A percentile compares a stretch with the other conserved stretches of the same genome.
These are phyloP conservation scores for Diaporthe sp. DNA, from an alignment of 2,329 filamentous ascomycete species.

Conservation along the genomic window DNA sequence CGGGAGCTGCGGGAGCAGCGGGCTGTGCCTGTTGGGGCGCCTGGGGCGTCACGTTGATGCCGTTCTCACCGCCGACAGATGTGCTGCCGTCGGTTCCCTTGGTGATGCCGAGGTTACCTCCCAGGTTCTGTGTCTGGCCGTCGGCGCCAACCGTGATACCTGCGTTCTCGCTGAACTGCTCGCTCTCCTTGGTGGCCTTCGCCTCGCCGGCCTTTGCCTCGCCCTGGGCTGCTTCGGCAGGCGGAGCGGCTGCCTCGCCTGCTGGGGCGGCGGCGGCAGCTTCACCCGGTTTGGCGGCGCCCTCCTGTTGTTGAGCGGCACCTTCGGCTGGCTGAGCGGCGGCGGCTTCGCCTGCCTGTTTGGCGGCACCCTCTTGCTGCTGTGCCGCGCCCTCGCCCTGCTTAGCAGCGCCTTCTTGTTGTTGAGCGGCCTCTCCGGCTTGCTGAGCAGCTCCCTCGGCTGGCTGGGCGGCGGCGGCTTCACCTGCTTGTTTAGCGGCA, in stretches of 20 bases:
- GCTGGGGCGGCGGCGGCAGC: not conserved
- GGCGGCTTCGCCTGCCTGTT: not conserved
- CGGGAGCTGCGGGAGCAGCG: conserved; percentile 17
- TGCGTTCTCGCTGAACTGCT: conserved; percentile 41
- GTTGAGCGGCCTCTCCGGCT: not conserved
- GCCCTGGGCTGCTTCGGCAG: conserved; percentile 12
- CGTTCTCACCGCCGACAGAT: conserved; percentile 38
- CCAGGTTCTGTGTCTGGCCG: conserved; percentile 36
- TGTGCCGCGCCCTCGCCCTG: not conserved
- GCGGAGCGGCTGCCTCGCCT: not conserved
- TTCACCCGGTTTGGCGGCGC: not conserved
- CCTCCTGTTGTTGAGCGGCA: not conserved
- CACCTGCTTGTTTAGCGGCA: not conserved
- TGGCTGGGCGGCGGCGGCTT: not conserved
- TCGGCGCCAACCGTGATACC: conserved; percentile 37
- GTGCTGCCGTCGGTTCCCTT: conserved; percentile 37
- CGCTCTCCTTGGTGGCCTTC: conserved; percentile 36
- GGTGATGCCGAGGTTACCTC: conserved; percentile 40
- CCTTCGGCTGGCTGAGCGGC: too few relatives aligned
- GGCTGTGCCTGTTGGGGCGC: conserved; percentile 11
- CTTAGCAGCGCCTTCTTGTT: not conserved
- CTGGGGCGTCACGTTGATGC: conserved; percentile 36
- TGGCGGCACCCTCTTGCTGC: not conserved
- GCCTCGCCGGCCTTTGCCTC: conserved; percentile 28
- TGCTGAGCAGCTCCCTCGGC: conserved; percentile 8